Percentiles rank a stretch among this genome's conserved stretches.
phyloP scores from a whole-genome alignment of 495 filamentous ascomycete genomes.

The Astrothelium macrocarpum region DNA sequence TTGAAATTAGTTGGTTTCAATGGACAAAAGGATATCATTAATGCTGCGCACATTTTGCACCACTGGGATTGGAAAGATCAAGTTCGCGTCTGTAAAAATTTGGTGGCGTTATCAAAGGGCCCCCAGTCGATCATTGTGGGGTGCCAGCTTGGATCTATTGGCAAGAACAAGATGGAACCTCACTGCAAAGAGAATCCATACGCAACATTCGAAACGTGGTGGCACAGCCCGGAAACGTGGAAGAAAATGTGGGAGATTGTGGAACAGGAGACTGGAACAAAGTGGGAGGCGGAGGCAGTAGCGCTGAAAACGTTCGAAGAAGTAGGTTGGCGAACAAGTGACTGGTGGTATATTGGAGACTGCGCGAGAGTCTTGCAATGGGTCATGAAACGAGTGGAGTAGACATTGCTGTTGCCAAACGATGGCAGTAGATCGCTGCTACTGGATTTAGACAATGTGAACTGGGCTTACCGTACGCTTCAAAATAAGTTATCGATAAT shows the following conservation, averaged over 20 bases:
- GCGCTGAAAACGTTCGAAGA: slow-evolving; percentile 4
- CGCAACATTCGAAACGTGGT: neutral
- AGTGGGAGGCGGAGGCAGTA: slow-evolving; percentile 9
- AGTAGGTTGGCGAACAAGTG: slow-evolving; percentile 1
- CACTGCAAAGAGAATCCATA: neutral
- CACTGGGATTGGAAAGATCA: slow-evolving; percentile 30
- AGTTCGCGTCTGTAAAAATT: slow-evolving; percentile 12
- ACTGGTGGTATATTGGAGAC: slow-evolving; percentile 6
- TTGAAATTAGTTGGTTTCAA: slow-evolving; percentile 8
- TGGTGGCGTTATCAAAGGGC: slow-evolving; percentile 2
- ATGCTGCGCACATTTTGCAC: slow-evolving; percentile 28
- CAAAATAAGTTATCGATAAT: too few relatives aligned
- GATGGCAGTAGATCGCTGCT: too few relatives aligned
- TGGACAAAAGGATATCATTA: slow-evolving; percentile 26
- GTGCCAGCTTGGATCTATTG: slow-evolving; percentile 8
- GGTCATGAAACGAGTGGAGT: slow-evolving; percentile 4
- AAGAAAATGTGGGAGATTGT: slow-evolving; percentile 2
- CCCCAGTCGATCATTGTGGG: slow-evolving; percentile 14
- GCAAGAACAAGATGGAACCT: slow-evolving; percentile 6
- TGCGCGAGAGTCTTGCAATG: slow-evolving; percentile 5
- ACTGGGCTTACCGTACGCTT: too few relatives aligned
- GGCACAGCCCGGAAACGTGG: slow-evolving; percentile 5
- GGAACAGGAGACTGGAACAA: slow-evolving; percentile 4
- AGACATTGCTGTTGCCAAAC: too few relatives aligned
- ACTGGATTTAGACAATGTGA: too few relatives aligned